Evolutionary conservation across 495 filamentous ascomycete genomes (phyloP), one percentile per base, ranked within the genome.

Genomic region (Talaromyces proteolyticus): DNA sequence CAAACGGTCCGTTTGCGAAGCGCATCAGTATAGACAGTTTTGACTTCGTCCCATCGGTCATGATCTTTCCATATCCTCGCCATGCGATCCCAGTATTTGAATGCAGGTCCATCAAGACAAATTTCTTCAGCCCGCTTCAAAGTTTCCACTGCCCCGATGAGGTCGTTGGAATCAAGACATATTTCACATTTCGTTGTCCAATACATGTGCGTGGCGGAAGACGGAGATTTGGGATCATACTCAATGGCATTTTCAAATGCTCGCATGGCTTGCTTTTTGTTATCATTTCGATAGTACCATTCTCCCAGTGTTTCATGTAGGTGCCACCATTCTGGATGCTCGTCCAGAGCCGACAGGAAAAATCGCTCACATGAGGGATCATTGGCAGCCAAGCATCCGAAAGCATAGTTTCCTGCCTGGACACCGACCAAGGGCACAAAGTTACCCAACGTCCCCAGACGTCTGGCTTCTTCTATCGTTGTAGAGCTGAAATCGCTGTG

Each of bases 261-360:
- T 4, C 12, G 18, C 19, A 21, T 21, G 17, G 40, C 40, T 42
- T 21, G 19, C 17, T 4, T 12, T 21, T 19, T 42, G 40, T 42
- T 10, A 42, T 42, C 7, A 11, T 6, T 19, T 16, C 40, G 40
- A 21, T 21, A 42, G 22, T 42, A 42, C 40, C 40, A 42, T 10
- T 16, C 12, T 17, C 40, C 40, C 12, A 21, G 40, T 3, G 18
- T 21, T n/a, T 42, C 40, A 16, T 42, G 18, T 11, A 21, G 17
- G 22, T 42, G 40, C 40, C 40, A 42, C 40, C 40, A 42, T 8
- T 42, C 40, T 42, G 40, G 40, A 16, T 42, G 16, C 22, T 42
- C 40, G 17, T 42, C 40, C 12, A 42, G 17, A 10, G 40, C 40
- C 4, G 17, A 42, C 11, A 42, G 40, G 16, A 42, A 20, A 16